A percentile compares a stretch with the other conserved stretches of the same genome.
Evolutionary conservation across 305 asterid species (phyloP).

Genomic region (Rubia tinctorum): DNA sequence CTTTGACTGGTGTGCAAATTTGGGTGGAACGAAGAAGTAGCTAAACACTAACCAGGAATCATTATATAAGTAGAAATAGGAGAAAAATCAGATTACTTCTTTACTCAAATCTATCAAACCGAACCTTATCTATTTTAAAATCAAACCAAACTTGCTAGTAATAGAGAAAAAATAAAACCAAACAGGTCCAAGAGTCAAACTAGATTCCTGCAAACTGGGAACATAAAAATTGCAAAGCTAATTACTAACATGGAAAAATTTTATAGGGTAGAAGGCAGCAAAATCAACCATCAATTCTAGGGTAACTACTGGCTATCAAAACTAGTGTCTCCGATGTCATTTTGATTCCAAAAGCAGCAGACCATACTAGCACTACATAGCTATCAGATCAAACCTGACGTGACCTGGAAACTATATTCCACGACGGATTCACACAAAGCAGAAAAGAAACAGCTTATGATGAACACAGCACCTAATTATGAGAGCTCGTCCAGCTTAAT

Average conservation of each 20-base stretch:
- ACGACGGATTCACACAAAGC: conserved; percentile 1
- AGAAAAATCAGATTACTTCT: too few relatives aligned
- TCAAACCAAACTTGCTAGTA: too few relatives aligned
- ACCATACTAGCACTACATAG: background rate
- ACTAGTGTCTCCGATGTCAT: background rate
- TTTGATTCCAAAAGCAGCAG: background rate
- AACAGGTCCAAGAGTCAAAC: too few relatives aligned
- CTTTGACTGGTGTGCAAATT: too few relatives aligned
- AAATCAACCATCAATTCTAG: background rate
- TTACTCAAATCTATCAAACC: too few relatives aligned
- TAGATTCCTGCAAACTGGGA: background rate
- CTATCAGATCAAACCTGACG: background rate
- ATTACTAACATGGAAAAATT: too few relatives aligned
- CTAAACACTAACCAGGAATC: too few relatives aligned
- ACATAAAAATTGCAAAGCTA: too few relatives aligned
- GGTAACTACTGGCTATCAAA: background rate
- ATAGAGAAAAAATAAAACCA: too few relatives aligned
- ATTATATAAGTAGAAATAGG: too few relatives aligned
- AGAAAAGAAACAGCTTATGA: background rate
- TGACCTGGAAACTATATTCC: background rate
- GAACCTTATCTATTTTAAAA: too few relatives aligned
- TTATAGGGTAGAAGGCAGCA: background rate
- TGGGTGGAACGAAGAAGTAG: too few relatives aligned
- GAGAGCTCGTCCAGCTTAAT: background rate
- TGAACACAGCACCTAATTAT: background rate